phyloP scores from a whole-genome alignment of 2,329 filamentous ascomycete species.

The Fusarium torulosum region DNA sequence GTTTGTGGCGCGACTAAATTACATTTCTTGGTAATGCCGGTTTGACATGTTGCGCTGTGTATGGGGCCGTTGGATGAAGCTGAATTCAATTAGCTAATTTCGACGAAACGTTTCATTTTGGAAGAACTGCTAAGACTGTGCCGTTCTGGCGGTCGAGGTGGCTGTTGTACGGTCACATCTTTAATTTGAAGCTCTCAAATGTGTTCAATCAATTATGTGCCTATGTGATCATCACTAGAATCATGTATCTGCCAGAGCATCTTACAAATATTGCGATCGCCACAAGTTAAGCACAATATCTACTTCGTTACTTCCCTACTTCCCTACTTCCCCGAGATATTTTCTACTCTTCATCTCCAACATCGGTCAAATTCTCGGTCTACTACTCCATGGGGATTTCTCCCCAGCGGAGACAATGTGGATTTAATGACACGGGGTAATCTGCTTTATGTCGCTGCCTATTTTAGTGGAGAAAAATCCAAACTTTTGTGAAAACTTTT shows the following conservation, averaged over 20 bases:
- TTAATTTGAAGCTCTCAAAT: no score
- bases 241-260: no score
- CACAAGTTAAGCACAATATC: not conserved
- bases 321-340: not conserved
- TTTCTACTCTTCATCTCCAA: not conserved
- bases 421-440: slow-evolving; percentile 11
- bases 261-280: not conserved
- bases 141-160: no score
- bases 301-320: not conserved
- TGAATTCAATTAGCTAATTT: not conserved
- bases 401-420: slow-evolving; percentile 7
- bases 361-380: slow-evolving; percentile 25
- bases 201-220: no score
- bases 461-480: slow-evolving; percentile 16
- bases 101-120: slow-evolving; percentile 5
- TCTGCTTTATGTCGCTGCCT: slow-evolving; percentile 29
- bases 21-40: not conserved
- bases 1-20: not conserved
- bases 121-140: no score
- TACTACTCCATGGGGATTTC: slow-evolving; percentile 24
- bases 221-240: no score
- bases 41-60: not conserved
- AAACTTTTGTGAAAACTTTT: no score
- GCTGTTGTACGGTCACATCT: not conserved
- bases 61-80: not conserved